Base-by-base conservation (phyloP, 257 asterid genomes). In the Solanum okadae region DNA sequence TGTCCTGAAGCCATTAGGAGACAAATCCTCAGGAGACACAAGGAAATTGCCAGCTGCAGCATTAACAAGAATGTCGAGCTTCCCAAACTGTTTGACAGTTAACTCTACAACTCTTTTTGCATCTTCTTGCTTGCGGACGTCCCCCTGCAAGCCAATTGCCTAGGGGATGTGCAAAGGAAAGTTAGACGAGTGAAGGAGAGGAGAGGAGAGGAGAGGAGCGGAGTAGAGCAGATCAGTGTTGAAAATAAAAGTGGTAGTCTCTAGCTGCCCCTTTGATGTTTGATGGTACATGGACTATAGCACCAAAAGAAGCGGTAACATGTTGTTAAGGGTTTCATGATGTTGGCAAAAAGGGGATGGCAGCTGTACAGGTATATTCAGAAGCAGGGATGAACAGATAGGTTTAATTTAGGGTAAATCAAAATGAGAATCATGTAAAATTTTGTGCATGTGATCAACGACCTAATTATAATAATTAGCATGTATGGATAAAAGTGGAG, bases 21-120 rank as follows among this genome's bases (percentile, higher is more conserved):
- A 94, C 83, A 96, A 93, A 90, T 96, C 98, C 94, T 96, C 98
- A 15, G 99, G 93, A 5, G 98, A 89, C 22, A 88, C 96, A 2
- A 96, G 98, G 88, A 96, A 95, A 91, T 96, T 96, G 46, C 99
- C 98, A 76, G 99, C 98, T n/a, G 98, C 98, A 85, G 93, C 95
- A 90, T 96, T 96, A 78, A 96, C 99, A 85, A 96, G 97, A 90
- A 96, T 95, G 86, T 96, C 99, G 13, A 96, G 95, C 94, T 93
- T 94, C 84, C 99, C 99, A 42, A 96, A 96, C 84, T 91, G 95
- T 88, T 92, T 88, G 90, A 93, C 94, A 20, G 99, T 94, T 14
- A 93, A 92, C 86, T 94, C 98, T 73, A 95, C 95, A 18, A 93
- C 98, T 91, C 96, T 92, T 67, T 75, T 84, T 31, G 98, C 98